A percentile compares a stretch with the other conserved stretches of the same genome.
These are phyloP conservation scores for Hymenoscyphus occultus DNA, from an alignment of 2,329 filamentous ascomycete genomes.

Conservation along the genomic window DNA sequence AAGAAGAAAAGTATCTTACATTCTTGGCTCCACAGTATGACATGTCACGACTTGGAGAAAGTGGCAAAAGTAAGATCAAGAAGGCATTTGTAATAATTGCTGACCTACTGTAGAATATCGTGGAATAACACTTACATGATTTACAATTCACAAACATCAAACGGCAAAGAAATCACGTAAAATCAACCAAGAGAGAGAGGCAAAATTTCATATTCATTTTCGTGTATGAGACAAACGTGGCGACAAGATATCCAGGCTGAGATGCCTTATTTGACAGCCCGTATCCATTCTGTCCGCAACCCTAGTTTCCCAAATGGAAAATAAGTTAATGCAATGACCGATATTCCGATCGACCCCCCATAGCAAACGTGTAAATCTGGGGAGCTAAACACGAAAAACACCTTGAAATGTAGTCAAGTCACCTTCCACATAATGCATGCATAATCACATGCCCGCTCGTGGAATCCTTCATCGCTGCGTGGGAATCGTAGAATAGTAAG, in stretches of 20 bases:
- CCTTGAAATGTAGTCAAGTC: slow-evolving; percentile 3
- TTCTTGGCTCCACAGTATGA: too few species aligned
- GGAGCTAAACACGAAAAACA: slow-evolving; percentile 1
- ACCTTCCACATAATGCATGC: slow-evolving; percentile 2
- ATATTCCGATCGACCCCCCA: background rate
- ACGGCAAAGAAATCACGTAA: background rate
- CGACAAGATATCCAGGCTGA: slow-evolving; percentile 17
- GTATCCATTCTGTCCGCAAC: slow-evolving; percentile 12
- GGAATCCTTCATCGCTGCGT: slow-evolving; percentile 9
- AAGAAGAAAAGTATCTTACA: too few species aligned
- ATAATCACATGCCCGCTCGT: background rate
- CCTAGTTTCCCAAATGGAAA: slow-evolving; percentile 11
- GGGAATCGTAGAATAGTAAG: slow-evolving; percentile 14
- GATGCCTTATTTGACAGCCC: slow-evolving; percentile 16
- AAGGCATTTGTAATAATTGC: too few species aligned
- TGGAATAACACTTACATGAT: too few species aligned
- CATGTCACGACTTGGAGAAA: too few species aligned
- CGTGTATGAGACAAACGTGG: slow-evolving; percentile 10
- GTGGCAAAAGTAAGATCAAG: too few species aligned
- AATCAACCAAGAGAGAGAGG: background rate
- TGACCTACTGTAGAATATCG: too few species aligned
- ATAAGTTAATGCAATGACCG: background rate
- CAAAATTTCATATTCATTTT: slow-evolving; percentile 7
- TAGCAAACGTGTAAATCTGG: background rate
- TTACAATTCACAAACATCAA: background rate